Conservation (phyloP, 192 early-diverging fungal species). For the Backusella tuberculispora region DNA sequence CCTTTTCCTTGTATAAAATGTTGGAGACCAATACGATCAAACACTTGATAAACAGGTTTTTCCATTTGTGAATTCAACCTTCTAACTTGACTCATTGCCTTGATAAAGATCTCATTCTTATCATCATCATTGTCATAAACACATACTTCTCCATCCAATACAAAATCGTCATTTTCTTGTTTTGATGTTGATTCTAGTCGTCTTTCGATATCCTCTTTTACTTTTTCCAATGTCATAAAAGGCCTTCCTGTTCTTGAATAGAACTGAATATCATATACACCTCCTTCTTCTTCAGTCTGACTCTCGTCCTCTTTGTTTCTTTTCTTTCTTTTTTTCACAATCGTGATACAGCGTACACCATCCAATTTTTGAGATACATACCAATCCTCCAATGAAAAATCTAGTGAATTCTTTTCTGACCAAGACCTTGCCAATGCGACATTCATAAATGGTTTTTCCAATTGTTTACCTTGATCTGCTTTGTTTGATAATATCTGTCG, state of each 20-base stretch:
- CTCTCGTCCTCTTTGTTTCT: too few species aligned
- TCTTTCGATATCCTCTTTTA: constrained; percentile 23
- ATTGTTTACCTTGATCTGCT: not conserved
- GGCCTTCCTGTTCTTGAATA: constrained; percentile 46
- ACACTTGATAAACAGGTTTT: constrained; percentile 48
- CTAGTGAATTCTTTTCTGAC: not conserved
- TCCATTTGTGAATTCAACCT: constrained; percentile 23
- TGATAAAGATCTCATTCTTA: constrained; percentile 30
- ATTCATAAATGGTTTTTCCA: not conserved
- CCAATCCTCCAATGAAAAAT: constrained; percentile 27
- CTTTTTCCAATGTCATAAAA: constrained; percentile 34
- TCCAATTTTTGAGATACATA: constrained; percentile 56
- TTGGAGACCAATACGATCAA: constrained; percentile 47
- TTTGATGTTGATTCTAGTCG: not conserved
- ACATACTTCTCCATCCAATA: constrained; percentile 58
- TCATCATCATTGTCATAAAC: constrained; percentile 31
- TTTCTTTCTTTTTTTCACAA: constrained; percentile 25
- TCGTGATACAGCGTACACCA: constrained; percentile 52
- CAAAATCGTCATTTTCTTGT: constrained; percentile 27
- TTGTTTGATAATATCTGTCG: constrained; percentile 21
- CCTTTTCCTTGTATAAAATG: constrained; percentile 40
- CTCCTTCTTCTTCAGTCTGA: not conserved
- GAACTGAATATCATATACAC: constrained; percentile 32
- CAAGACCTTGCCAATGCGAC: constrained; percentile 35
- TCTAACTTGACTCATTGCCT: constrained; percentile 33